Conservation (phyloP, 441 rosid genomes). For the Gossypium trilobum region DNA sequence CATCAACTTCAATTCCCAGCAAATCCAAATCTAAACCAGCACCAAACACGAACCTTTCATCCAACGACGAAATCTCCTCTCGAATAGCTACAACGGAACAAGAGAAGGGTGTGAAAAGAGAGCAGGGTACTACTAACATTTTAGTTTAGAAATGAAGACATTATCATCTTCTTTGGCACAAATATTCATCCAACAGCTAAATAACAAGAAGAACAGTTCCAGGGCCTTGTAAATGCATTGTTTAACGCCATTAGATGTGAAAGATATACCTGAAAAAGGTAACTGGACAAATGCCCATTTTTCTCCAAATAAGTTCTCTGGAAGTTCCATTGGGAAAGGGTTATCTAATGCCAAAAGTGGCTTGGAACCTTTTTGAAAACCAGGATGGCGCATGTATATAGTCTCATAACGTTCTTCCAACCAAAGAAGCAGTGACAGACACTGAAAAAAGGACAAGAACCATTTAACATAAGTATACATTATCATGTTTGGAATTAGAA, state of each 20-base stretch:
- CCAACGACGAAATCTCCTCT: conserved; percentile 60
- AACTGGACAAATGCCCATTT: conserved; percentile 94
- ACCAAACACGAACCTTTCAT: conserved; percentile 58
- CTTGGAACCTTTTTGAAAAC: conserved; percentile 82
- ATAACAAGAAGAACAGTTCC: not conserved
- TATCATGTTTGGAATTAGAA: not conserved
- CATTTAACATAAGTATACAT: not conserved
- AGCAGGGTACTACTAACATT: not conserved
- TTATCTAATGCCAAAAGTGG: conserved; percentile 77
- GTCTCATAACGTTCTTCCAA: conserved; percentile 82
- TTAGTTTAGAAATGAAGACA: not conserved
- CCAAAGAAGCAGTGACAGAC: conserved; percentile 75
- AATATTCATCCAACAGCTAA: not conserved
- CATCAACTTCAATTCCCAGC: conserved; percentile 71
- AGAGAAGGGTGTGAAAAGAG: not conserved
- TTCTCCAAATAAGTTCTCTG: conserved; percentile 78
- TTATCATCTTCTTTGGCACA: not conserved
- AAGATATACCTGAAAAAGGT: conserved; percentile 57
- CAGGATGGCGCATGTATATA: conserved; percentile 73
- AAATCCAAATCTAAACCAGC: conserved; percentile 84
- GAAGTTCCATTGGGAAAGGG: conserved; percentile 90
- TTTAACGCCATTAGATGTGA: not conserved
- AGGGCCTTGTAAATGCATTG: not conserved
- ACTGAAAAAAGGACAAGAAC: conserved; percentile 39
- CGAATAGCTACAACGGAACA: conserved; percentile 34